Conservation (phyloP, 1,284 basidiomycete species). For the Tetrapyrgos nigripes region DNA sequence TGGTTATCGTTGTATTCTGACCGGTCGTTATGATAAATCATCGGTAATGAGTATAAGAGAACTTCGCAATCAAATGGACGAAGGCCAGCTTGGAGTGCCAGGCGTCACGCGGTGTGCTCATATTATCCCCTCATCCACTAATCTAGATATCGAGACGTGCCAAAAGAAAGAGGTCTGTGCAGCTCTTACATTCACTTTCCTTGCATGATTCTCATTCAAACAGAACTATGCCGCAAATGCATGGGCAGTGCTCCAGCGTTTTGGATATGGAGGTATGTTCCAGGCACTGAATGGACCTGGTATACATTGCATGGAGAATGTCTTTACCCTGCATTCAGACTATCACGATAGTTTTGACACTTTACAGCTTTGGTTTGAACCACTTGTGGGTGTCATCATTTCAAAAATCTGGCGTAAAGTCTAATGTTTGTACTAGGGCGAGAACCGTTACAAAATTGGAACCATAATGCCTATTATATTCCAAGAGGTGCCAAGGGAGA, state of each 20-base stretch:
- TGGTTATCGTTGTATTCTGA: conserved; percentile 24
- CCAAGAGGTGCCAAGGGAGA: neutral
- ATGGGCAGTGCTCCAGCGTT: too few species aligned
- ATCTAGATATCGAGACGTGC: conserved; percentile 14
- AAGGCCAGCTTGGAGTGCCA: neutral
- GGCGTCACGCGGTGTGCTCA: conserved; percentile 18
- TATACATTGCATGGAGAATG: neutral
- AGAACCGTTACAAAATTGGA: neutral
- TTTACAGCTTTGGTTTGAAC: conserved; percentile 22
- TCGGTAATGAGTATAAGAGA: conserved; percentile 11
- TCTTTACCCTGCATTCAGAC: conserved; percentile 16
- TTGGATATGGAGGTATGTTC: too few species aligned
- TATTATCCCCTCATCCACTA: conserved; percentile 21
- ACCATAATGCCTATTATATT: neutral
- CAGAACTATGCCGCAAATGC: conserved; percentile 4
- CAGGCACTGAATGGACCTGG: too few species aligned
- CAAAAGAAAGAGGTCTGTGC: conserved; percentile 2
- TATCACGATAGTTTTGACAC: conserved; percentile 19
- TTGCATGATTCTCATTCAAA: conserved; percentile 6
- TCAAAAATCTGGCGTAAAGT: conserved; percentile 13
- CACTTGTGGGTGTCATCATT: conserved; percentile 14
- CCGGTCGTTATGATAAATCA: conserved; percentile 17
- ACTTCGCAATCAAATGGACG: neutral
- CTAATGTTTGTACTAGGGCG: conserved; percentile 2
- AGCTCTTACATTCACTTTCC: conserved; percentile 6